Evolutionary conservation across 192 early-diverging fungal genomes (phyloP).

Genomic region (Dispira simplex): DNA sequence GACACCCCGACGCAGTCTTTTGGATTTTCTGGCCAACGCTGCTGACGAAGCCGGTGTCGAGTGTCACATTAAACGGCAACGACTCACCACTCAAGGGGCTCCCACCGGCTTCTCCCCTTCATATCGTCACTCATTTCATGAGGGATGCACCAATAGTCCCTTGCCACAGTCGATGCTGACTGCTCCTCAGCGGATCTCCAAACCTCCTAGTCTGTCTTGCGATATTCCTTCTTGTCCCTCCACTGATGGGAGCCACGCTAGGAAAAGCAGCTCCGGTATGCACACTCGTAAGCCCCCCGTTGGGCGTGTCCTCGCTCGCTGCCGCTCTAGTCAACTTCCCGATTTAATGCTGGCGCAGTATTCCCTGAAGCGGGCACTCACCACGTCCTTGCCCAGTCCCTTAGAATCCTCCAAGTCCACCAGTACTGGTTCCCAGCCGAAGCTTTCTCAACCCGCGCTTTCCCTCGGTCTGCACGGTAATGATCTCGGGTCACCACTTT

Average conservation of each 20-base stretch:
- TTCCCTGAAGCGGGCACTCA: not conserved
- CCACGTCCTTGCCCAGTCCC: slow-evolving; percentile 7
- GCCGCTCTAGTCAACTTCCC: not conserved
- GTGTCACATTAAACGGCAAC: slow-evolving; percentile 3
- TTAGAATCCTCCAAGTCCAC: not conserved
- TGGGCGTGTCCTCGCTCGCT: slow-evolving; percentile 3
- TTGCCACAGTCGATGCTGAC: not conserved
- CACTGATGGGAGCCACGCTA: not conserved
- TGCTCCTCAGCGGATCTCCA: no score
- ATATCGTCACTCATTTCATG: no score
- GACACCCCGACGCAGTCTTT: not conserved
- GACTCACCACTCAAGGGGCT: not conserved
- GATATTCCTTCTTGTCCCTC: not conserved
- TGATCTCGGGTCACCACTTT: no score
- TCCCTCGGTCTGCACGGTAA: not conserved
- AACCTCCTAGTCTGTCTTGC: no score
- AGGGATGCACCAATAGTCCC: not conserved
- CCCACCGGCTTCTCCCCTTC: no score
- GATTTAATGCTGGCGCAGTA: not conserved
- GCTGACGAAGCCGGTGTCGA: not conserved
- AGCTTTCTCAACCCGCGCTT: not conserved
- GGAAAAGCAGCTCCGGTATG: not conserved
- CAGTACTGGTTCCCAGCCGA: not conserved
- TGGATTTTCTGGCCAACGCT: slow-evolving; percentile 2
- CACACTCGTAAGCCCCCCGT: slow-evolving; percentile 4